Evolutionary conservation across 768 basidiomycete genomes (phyloP), one percentile per base, ranked within the genome.

Genomic region (Termitomyces sp.): DNA sequence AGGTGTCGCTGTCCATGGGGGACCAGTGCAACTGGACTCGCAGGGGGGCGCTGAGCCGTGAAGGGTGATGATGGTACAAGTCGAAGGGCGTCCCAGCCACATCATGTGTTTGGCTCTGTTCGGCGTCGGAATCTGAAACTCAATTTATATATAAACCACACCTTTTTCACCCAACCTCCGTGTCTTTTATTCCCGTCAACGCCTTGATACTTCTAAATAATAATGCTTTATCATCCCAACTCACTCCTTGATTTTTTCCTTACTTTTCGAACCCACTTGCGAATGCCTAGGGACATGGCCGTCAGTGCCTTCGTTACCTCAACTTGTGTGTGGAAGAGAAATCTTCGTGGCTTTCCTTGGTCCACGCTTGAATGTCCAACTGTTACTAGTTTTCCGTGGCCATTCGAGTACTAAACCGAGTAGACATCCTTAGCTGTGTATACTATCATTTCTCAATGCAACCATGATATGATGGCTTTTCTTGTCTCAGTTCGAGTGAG

Each of bases 381-480:
- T 76, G 65, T 67, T 57, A 56, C 55, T 67, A 70, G 74, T 66
- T 59, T 40, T 63, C 55, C 56, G 72, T 88, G 86, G 83, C 65
- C 79, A 79, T 80, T 83, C 80, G 86, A 88, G 87, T 86, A 89
- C 87, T 89, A 88, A 85, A 74, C 79, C 76, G 70, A 71, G 83
- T 74, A 67, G 63, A 84, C 74, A 81, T 73, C 58, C 30, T 40
- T 10, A 27, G 34, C 40, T 34, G 37, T 14, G 14, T 27, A 7
- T 54, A 32, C 0, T 52, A 52, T 8, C 30, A 37, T 47, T 27
- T 5, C 55, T 8, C 27, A 51, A 39, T 55, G 25, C 41, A 50
- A 21, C 30, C 6, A 25, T 47, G 19, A 46, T 52, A 25, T 47
- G 19, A 46, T 52, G 21, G 4, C n/a, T n/a, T n/a, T 35, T 43